Conservation (phyloP, 768 basidiomycete species). For the Tricholoma terreum region DNA sequence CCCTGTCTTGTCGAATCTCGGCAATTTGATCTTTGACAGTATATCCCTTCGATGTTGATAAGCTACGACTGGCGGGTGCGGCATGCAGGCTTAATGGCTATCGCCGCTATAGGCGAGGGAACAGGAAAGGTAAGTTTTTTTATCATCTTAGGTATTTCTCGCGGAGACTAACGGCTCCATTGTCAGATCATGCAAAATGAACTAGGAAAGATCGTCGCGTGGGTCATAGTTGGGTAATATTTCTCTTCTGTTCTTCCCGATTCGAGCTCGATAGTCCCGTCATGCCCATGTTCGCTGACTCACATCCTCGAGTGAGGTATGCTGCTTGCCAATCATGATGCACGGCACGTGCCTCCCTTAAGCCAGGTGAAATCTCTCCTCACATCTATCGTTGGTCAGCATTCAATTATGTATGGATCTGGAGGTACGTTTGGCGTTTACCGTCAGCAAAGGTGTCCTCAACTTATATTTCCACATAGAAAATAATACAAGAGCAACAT, state of each 20-base stretch:
- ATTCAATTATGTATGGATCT: too few relatives aligned
- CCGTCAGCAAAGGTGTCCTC: too few relatives aligned
- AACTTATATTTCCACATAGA: too few relatives aligned
- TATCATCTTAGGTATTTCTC: neutral
- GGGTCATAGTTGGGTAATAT: too few relatives aligned
- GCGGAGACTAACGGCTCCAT: too few relatives aligned
- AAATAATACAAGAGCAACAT: conserved; percentile 71
- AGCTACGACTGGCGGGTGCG: conserved; percentile 82
- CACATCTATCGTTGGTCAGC: too few relatives aligned
- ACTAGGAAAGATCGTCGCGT: conserved; percentile 80
- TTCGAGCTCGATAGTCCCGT: conserved; percentile 49
- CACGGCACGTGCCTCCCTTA: too few relatives aligned
- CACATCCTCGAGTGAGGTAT: conserved; percentile 69
- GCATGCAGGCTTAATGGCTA: conserved; percentile 85
- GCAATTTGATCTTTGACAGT: conserved; percentile 26
- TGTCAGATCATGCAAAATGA: conserved; percentile 77
- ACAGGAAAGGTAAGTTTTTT: conserved; percentile 54
- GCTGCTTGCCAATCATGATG: conserved; percentile 90
- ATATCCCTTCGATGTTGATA: conserved; percentile 78
- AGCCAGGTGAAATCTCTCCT: too few relatives aligned
- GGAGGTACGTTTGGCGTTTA: too few relatives aligned
- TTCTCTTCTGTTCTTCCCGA: too few relatives aligned
- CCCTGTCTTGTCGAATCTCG: neutral
- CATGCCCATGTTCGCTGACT: conserved; percentile 71
- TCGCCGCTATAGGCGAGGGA: conserved; percentile 78